These are phyloP conservation scores for Spathaspora sp. DNA, from an alignment of 1,139 yeast species.

Conservation along the genomic window DNA sequence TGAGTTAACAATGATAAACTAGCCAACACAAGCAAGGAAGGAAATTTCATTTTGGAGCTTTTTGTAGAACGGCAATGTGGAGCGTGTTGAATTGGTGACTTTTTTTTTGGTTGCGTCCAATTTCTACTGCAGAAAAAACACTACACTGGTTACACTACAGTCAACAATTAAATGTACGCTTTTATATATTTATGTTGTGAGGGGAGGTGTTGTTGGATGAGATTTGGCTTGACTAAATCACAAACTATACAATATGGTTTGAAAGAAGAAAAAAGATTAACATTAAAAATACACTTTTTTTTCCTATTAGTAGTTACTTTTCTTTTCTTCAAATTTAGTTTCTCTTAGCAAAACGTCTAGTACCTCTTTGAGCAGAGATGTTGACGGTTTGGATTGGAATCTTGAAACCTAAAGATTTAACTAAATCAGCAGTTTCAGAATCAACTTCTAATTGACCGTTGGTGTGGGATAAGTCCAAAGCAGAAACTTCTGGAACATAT, in stretches of 20 bases:
- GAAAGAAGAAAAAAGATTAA: constrained; percentile 4
- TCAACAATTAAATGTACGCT: constrained; percentile 1
- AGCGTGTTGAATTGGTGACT: not conserved
- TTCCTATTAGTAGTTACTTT: not conserved
- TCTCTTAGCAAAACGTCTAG: constrained; percentile 96
- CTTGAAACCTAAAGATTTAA: constrained; percentile 94
- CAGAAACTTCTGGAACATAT: constrained; percentile 99
- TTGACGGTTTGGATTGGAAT: constrained; percentile 89
- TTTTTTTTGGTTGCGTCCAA: not conserved
- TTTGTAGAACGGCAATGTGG: not conserved
- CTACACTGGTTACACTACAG: constrained; percentile 1
- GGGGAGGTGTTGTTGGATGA: not conserved
- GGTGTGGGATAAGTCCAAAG: constrained; percentile 96
- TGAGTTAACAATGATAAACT: constrained; percentile 4
- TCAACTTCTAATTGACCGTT: constrained; percentile 97
- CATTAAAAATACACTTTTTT: constrained; percentile 7
- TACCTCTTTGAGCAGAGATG: constrained; percentile 90
- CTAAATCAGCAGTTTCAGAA: constrained; percentile 95
- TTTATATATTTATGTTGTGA: constrained; percentile 4
- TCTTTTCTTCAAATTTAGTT: constrained; percentile 46
- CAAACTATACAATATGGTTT: constrained; percentile 6
- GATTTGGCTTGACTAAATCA: not conserved
- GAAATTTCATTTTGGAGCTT: constrained; percentile 9
- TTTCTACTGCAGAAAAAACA: not conserved
- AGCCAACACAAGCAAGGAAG: constrained; percentile 3